These are phyloP conservation scores for Phaeosphaeriaceae sp. DNA, from an alignment of 2,329 filamentous ascomycete genomes.

Conservation along the genomic window DNA sequence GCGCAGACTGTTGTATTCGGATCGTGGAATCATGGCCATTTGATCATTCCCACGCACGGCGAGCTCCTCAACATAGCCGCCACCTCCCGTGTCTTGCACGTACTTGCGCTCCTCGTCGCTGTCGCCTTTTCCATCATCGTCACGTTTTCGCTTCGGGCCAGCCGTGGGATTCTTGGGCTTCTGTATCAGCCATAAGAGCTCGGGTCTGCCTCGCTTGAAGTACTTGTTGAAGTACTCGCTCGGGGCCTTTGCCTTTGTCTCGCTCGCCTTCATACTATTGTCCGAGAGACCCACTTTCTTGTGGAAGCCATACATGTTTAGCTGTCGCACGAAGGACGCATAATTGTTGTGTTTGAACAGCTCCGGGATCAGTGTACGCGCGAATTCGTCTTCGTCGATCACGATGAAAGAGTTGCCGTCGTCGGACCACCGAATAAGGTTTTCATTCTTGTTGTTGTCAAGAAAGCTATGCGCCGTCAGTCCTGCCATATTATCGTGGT, in stretches of 20 bases:
- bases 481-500: background rate
- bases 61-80: constrained; percentile 50
- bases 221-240: constrained; percentile 98
- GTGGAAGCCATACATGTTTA: constrained; percentile 66
- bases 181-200: constrained; percentile 93
- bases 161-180: constrained; percentile 79
- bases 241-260: constrained; percentile 95
- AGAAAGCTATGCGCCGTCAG: constrained; percentile 73
- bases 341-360: constrained; percentile 83
- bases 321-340: constrained; percentile 76
- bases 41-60: constrained; percentile 49
- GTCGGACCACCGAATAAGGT: constrained; percentile 96
- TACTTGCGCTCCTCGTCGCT: constrained; percentile 69
- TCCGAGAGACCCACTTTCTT: constrained; percentile 77
- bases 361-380: constrained; percentile 74
- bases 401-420: constrained; percentile 97
- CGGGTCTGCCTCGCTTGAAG: constrained; percentile 90
- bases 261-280: constrained; percentile 96
- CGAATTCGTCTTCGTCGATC: constrained; percentile 90
- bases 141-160: constrained; percentile 56
- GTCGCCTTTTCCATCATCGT: constrained; percentile 70
- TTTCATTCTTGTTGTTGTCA: constrained; percentile 89
- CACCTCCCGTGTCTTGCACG: constrained; percentile 53
- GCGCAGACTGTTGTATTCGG: constrained; percentile 79
- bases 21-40: constrained; percentile 64